These are phyloP conservation scores for Saccharum spontaneum DNA, from an alignment of 176 grass and related monocot species.

Conservation along the genomic window DNA sequence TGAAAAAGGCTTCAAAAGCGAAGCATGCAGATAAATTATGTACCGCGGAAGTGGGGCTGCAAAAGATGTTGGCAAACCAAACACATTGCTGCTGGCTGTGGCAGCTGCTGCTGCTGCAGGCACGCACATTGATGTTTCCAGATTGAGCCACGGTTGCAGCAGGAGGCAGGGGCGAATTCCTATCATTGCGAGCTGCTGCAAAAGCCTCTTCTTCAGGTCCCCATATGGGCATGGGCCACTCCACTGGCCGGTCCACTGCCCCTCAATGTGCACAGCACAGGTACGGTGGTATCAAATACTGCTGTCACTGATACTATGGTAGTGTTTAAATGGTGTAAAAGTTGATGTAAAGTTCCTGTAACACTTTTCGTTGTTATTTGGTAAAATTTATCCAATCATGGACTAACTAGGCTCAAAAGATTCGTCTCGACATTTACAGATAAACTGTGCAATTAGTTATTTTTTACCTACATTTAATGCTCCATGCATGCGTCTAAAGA, in stretches of 20 bases:
- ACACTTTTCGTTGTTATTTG: too few species aligned
- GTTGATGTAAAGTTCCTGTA: too few species aligned
- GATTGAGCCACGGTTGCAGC: constrained; percentile 42
- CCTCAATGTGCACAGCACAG: background rate
- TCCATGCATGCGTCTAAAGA: too few species aligned
- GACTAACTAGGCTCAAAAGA: too few species aligned
- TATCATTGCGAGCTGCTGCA: constrained; percentile 47
- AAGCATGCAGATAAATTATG: background rate
- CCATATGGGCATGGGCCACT: background rate
- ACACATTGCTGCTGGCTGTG: constrained; percentile 34
- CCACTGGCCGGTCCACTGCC: background rate
- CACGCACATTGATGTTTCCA: constrained; percentile 45
- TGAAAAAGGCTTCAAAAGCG: background rate
- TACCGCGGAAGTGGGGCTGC: constrained; percentile 13
- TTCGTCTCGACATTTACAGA: too few species aligned
- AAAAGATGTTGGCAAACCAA: constrained; percentile 48
- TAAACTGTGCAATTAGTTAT: too few species aligned
- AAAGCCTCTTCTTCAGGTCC: constrained; percentile 57
- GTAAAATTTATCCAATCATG: too few species aligned
- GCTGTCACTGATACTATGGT: constrained; percentile 3
- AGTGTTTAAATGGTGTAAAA: too few species aligned
- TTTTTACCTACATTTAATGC: too few species aligned
- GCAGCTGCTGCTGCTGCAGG: constrained; percentile 22
- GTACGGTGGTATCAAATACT: background rate
- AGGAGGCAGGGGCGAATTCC: constrained; percentile 15